Conservation (phyloP, 2,329 filamentous ascomycete genomes). For the Amesomyces nigricolor region DNA sequence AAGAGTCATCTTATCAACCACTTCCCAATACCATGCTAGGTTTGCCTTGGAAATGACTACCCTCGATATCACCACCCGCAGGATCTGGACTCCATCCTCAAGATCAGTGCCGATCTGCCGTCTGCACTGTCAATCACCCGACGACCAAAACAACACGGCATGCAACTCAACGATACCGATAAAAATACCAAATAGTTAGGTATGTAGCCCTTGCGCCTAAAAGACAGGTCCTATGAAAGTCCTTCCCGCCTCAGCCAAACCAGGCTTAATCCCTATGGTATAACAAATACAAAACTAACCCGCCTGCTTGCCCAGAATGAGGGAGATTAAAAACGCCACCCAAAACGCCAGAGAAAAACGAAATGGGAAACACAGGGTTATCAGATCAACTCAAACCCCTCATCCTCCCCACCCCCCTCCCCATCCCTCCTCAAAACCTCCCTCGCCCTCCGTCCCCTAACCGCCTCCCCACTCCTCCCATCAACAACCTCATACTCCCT, state of each 20-base stretch:
- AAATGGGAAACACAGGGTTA: too few relatives aligned
- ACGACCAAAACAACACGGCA: too few relatives aligned
- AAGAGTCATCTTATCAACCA: too few relatives aligned
- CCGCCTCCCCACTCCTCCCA: slow-evolving; percentile 37
- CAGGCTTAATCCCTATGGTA: neutral
- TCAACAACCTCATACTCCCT: slow-evolving; percentile 46
- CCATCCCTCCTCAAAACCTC: slow-evolving; percentile 34
- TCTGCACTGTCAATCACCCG: too few relatives aligned
- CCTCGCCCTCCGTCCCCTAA: slow-evolving; percentile 42
- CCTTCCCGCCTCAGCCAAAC: neutral
- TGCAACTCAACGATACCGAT: neutral
- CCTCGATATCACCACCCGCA: neutral
- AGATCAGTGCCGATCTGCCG: neutral
- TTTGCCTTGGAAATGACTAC: neutral
- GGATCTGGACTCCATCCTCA: neutral
- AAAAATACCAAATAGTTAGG: neutral
- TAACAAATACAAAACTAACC: slow-evolving; percentile 1
- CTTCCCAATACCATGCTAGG: neutral
- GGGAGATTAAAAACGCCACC: neutral
- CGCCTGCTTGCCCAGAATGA: neutral
- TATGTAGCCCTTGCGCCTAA: neutral
- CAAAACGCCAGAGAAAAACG: neutral
- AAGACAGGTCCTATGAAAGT: neutral
- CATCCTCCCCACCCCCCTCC: slow-evolving; percentile 33
- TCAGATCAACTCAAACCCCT: slow-evolving; percentile 40